Conservation (phyloP, 2,329 filamentous ascomycete genomes). For the Diplodia intermedia region DNA sequence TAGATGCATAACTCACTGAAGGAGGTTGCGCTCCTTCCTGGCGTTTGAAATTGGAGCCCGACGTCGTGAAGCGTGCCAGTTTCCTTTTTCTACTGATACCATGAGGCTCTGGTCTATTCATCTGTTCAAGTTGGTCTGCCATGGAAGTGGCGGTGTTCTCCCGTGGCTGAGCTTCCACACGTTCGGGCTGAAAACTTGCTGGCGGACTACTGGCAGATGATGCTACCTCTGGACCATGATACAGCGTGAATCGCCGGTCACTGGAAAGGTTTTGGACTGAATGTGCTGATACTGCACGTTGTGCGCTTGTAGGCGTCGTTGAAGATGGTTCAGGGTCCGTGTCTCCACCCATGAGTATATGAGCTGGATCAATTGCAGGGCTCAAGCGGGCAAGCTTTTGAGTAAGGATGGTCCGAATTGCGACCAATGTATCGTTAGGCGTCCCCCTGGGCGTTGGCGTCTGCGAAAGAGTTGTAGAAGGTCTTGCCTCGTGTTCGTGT, state of each 20-base stretch:
- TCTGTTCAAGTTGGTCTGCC: no score
- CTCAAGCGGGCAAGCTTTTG: not conserved
- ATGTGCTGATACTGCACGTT: no score
- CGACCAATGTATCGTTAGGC: not conserved
- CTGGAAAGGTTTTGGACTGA: not conserved
- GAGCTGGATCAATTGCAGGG: not conserved
- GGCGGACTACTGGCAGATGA: not conserved
- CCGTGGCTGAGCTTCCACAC: not conserved
- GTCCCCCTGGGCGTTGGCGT: not conserved
- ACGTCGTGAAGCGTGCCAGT: constrained; percentile 5
- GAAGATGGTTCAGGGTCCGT: not conserved
- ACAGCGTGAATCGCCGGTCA: not conserved
- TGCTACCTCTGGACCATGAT: not conserved
- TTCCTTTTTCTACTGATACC: not conserved
- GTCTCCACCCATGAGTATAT: not conserved
- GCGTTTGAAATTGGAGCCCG: not conserved
- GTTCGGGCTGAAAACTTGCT: not conserved
- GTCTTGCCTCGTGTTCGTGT: not conserved
- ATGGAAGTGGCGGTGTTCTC: not conserved
- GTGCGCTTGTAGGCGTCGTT: no score
- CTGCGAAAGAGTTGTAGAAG: not conserved
- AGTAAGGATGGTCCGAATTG: not conserved
- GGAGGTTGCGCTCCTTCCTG: not conserved
- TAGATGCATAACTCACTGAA: not conserved
- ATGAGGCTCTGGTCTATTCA: not conserved